These are phyloP conservation scores for Phaeosphaeria sp. DNA, from an alignment of 2,329 filamentous ascomycete genomes.

Conservation along the genomic window DNA sequence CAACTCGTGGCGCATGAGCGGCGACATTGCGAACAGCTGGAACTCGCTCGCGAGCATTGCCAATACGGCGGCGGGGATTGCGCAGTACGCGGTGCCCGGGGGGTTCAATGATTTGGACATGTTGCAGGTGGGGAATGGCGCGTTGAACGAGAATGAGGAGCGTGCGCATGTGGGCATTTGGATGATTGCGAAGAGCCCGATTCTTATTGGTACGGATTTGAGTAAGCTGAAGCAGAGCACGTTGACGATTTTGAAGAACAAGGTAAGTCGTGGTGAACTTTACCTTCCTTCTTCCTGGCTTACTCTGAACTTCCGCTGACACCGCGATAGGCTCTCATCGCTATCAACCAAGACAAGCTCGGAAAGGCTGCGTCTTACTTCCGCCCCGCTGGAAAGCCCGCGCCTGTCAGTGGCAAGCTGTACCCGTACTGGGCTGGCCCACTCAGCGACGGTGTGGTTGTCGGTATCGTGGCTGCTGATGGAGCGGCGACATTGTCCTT, in stretches of 20 bases:
- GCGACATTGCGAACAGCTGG: constrained; percentile 22
- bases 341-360: constrained; percentile 50
- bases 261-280: constrained; percentile 11
- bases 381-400: constrained; percentile 15
- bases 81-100: constrained; percentile 14
- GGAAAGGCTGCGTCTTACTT: constrained; percentile 20
- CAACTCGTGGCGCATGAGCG: constrained; percentile 33
- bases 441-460: constrained; percentile 21
- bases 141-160: constrained; percentile 31
- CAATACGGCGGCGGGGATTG: constrained; percentile 14
- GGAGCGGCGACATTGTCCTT: constrained; percentile 16
- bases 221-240: constrained; percentile 44
- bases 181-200: constrained; percentile 49
- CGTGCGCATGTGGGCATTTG: constrained; percentile 47
- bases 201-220: constrained; percentile 52
- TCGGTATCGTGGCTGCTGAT: constrained; percentile 16
- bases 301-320: not conserved
- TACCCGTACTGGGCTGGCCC: constrained; percentile 24
- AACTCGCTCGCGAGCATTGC: constrained; percentile 16
- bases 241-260: constrained; percentile 47
- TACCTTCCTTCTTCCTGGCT: not conserved
- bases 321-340: constrained; percentile 35
- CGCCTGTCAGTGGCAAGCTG: constrained; percentile 12
- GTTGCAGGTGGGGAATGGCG: constrained; percentile 18
- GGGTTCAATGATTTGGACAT: constrained; percentile 26